Evolutionary conservation across 306 rosid species (phyloP), one percentile per base, ranked within the genome.

Genomic region (Senna tora): DNA sequence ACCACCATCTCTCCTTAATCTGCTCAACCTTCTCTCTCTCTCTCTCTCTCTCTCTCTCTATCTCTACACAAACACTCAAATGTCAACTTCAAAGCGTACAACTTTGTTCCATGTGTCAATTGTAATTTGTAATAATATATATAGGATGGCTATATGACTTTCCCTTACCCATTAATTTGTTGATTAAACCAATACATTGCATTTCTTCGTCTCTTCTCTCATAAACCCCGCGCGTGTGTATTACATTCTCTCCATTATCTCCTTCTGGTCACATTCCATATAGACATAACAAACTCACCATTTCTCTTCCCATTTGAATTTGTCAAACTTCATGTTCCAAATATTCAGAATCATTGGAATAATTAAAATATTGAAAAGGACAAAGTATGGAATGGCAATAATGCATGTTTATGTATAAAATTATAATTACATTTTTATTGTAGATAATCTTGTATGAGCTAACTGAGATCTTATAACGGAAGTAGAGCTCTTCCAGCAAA

Each of bases 81-180:
- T 47, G 87, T 87, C 96, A 86, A 85, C 75, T 82, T 90, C 96
- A 75, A 69, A 80, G 71, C 65, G 65, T 76, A 80, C 89, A 83
- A 77, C 81, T 77, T 84, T 85, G 79, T 82, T 85, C 85, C 85
- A 71, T 46, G 67, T 78, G 67, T 76, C 80, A 67, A n/a, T 73
- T 71, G 60, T 76, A 28, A 63, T 57, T 73, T 71, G 60, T 76
- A 28, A 63, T 57, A 46, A 80, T 56, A 60, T 58, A 50, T 36
- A 36, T 36, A 36, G 6, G 36, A 56, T 80, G 51, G 22, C 73
- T 46, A 28, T 46, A 28, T 54, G 65, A 55, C 45, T 75, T 80
- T 73, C 67, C 46, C 43, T 47, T 19, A 9, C 69, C 50, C 39
- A 41, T 63, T 49, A 36, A 30, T 53, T 73, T 32, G 8, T 60